These are phyloP conservation scores for Lizonia empirigonia DNA, from an alignment of 2,329 filamentous ascomycete genomes.

Conservation along the genomic window DNA sequence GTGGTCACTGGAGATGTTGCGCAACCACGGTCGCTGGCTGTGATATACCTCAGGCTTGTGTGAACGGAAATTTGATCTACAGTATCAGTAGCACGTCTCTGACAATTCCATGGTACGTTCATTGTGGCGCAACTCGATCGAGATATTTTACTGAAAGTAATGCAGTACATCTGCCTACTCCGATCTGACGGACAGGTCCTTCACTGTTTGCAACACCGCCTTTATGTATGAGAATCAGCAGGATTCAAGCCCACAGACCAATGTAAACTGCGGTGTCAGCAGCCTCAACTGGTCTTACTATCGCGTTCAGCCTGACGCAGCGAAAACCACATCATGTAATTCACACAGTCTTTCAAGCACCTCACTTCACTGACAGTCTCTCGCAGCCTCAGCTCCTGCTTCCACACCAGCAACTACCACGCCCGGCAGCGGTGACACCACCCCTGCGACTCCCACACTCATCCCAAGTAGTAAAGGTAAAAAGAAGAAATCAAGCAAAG, in stretches of 20 bases:
- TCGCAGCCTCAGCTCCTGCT: slow-evolving; percentile 3
- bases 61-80: slow-evolving; percentile 31
- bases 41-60: slow-evolving; percentile 27
- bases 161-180: slow-evolving; percentile 23
- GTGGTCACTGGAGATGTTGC: slow-evolving; percentile 31
- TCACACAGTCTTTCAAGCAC: background rate
- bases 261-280: slow-evolving; percentile 32
- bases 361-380: background rate
- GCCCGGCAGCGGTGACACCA: background rate
- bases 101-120: slow-evolving; percentile 21
- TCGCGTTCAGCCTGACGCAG: slow-evolving; percentile 22
- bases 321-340: slow-evolving; percentile 18
- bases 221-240: slow-evolving; percentile 32
- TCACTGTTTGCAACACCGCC: slow-evolving; percentile 33
- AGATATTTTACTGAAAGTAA: background rate
- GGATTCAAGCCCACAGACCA: slow-evolving; percentile 29
- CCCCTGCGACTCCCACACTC: background rate
- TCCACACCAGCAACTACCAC: background rate
- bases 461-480: background rate
- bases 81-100: slow-evolving; percentile 11
- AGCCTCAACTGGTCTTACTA: slow-evolving; percentile 34
- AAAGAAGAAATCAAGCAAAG: slow-evolving; percentile 26
- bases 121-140: background rate
- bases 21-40: slow-evolving; percentile 27
- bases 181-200: slow-evolving; percentile 21